Conservation (phyloP, 208 protist genomes). For the Acanthamoeba healyi region DNA sequence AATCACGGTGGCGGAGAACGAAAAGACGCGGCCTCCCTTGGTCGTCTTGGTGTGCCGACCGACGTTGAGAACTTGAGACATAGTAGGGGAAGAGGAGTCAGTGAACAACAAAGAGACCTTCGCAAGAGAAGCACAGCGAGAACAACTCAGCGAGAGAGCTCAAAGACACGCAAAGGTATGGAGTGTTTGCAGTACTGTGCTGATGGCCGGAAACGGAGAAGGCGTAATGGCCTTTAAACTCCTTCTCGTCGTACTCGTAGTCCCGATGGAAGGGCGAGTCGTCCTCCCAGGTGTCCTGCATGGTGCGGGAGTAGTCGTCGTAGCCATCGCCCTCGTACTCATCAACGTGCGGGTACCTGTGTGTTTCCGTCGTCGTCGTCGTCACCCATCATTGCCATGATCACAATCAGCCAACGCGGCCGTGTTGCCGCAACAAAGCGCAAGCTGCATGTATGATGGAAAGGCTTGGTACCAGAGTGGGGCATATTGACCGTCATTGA, state of each 20-base stretch:
- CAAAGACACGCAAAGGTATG: too few species aligned
- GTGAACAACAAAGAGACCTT: background rate
- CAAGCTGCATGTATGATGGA: too few species aligned
- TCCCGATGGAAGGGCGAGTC: slow-evolving; percentile 23
- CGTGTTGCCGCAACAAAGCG: too few species aligned
- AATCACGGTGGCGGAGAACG: slow-evolving; percentile 38
- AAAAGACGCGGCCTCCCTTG: slow-evolving; percentile 50
- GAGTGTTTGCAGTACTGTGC: background rate
- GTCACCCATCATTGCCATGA: too few species aligned
- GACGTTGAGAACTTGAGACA: background rate
- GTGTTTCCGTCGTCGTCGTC: too few species aligned
- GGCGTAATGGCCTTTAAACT: background rate
- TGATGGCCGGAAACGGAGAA: background rate
- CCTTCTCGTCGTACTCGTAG: slow-evolving; percentile 51
- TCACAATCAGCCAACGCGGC: too few species aligned
- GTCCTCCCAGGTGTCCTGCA: slow-evolving; percentile 28
- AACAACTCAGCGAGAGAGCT: background rate
- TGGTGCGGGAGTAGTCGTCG: slow-evolving; percentile 34
- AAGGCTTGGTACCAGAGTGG: too few species aligned
- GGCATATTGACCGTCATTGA: background rate
- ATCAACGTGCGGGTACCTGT: slow-evolving; percentile 24
- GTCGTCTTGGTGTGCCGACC: slow-evolving; percentile 57
- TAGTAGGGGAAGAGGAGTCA: background rate
- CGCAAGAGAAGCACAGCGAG: background rate
- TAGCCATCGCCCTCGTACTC: slow-evolving; percentile 63